Percentiles rank a stretch among this genome's conserved stretches.
These are phyloP conservation scores for Usnea hakonensis DNA, from an alignment of 495 filamentous ascomycete species.

Conservation along the genomic window DNA sequence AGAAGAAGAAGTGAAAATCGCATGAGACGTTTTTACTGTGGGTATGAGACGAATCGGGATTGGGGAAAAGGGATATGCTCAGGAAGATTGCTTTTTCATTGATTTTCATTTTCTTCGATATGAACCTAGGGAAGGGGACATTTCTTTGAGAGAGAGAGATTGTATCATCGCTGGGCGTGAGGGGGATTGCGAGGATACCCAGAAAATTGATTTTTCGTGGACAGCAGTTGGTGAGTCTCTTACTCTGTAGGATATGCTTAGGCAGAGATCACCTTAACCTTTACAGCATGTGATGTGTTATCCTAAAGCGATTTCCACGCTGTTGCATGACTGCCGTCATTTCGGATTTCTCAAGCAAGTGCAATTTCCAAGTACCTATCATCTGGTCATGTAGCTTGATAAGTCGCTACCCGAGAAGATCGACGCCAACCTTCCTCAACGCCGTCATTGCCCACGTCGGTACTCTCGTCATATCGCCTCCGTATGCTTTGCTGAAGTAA, in stretches of 20 bases:
- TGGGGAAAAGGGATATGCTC: not conserved
- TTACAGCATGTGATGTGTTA: not conserved
- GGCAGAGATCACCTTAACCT: not conserved
- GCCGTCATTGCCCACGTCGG: constrained; percentile 82
- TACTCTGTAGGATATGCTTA: not conserved
- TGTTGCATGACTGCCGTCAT: not conserved
- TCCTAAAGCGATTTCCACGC: not conserved
- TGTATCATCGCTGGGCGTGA: not conserved
- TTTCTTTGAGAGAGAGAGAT: not conserved
- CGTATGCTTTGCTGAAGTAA: constrained; percentile 69
- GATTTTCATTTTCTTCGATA: too few species aligned
- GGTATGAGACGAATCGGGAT: not conserved
- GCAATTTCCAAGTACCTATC: not conserved
- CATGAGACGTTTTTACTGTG: not conserved
- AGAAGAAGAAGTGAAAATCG: not conserved
- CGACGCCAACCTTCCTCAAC: constrained; percentile 74
- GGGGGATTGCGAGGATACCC: not conserved
- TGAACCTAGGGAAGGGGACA: not conserved
- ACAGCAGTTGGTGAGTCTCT: not conserved
- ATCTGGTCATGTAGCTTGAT: not conserved
- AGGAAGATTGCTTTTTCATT: not conserved
- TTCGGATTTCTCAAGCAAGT: not conserved
- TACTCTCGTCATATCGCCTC: constrained; percentile 56
- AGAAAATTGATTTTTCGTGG: not conserved
- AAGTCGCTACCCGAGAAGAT: constrained; percentile 47